phyloP scores from a whole-genome alignment of 2,329 filamentous ascomycete species.

The Sporothrix humicola region DNA sequence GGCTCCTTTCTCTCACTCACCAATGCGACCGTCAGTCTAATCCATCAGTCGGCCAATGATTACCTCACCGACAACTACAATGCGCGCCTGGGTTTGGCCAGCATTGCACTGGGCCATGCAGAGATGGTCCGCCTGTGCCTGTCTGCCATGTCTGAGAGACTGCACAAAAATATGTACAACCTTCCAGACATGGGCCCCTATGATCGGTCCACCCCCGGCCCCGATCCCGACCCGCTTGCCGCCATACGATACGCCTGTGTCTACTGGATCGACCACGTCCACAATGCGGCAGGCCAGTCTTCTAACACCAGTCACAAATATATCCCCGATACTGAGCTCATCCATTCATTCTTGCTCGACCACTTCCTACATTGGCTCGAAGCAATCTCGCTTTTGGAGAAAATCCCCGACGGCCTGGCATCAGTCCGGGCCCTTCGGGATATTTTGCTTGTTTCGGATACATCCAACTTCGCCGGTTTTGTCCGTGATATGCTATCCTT shows the following conservation, averaged over 20 bases:
- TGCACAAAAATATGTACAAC: slow-evolving; percentile 29
- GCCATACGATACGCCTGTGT: slow-evolving; percentile 17
- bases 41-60: slow-evolving; percentile 24
- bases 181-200: slow-evolving; percentile 7
- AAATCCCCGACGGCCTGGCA: background rate
- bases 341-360: background rate
- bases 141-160: background rate
- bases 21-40: background rate
- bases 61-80: slow-evolving; percentile 16
- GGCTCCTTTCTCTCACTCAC: slow-evolving; percentile 25
- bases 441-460: background rate
- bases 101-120: background rate
- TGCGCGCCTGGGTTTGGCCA: background rate
- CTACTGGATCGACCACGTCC: slow-evolving; percentile 23
- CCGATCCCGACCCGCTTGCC: slow-evolving; percentile 6
- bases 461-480: background rate
- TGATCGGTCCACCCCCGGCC: background rate
- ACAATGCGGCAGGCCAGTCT: background rate
- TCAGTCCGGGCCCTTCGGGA: background rate
- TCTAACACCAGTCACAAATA: background rate
- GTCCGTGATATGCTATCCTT: background rate
- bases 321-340: background rate
- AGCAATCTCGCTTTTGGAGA: background rate
- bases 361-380: slow-evolving; percentile 30
- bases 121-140: slow-evolving; percentile 4